phyloP scores from a whole-genome alignment of 495 filamentous ascomycete genomes.

The Clohesyomyces aquaticus region DNA sequence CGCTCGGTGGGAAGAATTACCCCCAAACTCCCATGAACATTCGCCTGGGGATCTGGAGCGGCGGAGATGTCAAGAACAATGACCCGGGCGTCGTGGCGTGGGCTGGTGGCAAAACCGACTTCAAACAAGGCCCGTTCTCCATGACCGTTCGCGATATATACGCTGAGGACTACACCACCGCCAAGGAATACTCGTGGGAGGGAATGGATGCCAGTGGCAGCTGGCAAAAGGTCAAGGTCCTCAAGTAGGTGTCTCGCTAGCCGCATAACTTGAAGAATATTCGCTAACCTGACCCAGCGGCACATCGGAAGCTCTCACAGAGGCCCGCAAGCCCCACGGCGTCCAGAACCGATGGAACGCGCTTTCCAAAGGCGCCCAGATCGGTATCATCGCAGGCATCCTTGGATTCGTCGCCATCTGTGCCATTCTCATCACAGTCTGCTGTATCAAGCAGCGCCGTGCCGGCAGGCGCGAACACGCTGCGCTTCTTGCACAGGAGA shows the following conservation, averaged over 20 bases:
- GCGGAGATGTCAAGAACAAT: constrained; percentile 35
- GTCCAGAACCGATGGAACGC: constrained; percentile 49
- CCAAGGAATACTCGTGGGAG: constrained; percentile 38
- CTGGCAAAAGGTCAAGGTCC: constrained; percentile 73
- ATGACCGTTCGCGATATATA: constrained; percentile 38
- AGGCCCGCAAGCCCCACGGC: constrained; percentile 33
- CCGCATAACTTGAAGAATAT: constrained; percentile 22
- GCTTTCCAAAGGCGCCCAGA: constrained; percentile 58
- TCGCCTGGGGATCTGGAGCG: constrained; percentile 38
- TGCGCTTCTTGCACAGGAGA: constrained; percentile 57
- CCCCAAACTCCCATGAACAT: constrained; percentile 43
- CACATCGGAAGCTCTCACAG: constrained; percentile 60
- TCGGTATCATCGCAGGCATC: constrained; percentile 61
- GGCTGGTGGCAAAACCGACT: constrained; percentile 40
- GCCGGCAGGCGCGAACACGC: constrained; percentile 66
- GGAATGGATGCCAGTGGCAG: constrained; percentile 40
- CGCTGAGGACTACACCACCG: constrained; percentile 39
- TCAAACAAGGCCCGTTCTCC: constrained; percentile 32
- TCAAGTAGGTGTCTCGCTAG: constrained; percentile 53
- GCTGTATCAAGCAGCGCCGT: constrained; percentile 69
- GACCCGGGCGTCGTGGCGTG: constrained; percentile 32
- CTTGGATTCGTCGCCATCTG: constrained; percentile 58
- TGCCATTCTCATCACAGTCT: constrained; percentile 56
- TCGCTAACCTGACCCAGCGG: constrained; percentile 52
- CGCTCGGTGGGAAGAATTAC: constrained; percentile 37